Percentiles rank a stretch among this genome's conserved stretches.
Evolutionary conservation across 192 early-diverging fungal genomes (phyloP).

Genomic region (Piromyces finnis): DNA sequence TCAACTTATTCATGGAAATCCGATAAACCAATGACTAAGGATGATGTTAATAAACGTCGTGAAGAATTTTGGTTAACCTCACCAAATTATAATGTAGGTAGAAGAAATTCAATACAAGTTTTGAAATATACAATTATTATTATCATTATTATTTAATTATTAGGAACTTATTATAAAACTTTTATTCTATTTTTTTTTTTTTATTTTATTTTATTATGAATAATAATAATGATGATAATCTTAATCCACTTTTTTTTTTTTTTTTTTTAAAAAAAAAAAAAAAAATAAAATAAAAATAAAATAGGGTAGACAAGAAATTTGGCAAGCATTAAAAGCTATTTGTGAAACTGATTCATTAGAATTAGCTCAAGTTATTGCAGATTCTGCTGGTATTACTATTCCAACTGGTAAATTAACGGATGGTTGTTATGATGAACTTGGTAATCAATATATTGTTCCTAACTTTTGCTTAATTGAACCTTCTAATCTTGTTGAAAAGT

Average conservation of each 20-base stretch:
- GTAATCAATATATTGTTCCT: conserved; percentile 49
- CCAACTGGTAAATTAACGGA: conserved; percentile 51
- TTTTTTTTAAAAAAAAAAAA: too few species aligned
- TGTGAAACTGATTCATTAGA: conserved; percentile 23
- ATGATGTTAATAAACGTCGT: background rate
- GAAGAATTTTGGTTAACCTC: background rate
- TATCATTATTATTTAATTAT: too few species aligned
- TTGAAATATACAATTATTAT: too few species aligned
- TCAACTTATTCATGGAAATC: background rate
- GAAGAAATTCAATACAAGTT: too few species aligned
- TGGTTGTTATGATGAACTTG: conserved; percentile 66
- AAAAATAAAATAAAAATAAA: conserved; percentile 1
- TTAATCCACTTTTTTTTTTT: background rate
- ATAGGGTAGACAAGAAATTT: conserved; percentile 48
- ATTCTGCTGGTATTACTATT: conserved; percentile 41
- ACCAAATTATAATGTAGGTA: background rate
- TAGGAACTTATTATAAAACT: too few species aligned
- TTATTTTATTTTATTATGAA: too few species aligned
- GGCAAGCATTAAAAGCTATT: conserved; percentile 51
- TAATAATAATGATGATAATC: too few species aligned
- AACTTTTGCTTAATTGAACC: conserved; percentile 41
- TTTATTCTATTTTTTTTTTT: too few species aligned
- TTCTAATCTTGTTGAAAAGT: conserved; percentile 18
- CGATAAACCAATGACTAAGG: background rate
- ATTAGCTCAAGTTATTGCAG: conserved; percentile 43